Evolutionary conservation across 352 stramenopile species (phyloP).

Genomic region (Phytophthora citrophthora): DNA sequence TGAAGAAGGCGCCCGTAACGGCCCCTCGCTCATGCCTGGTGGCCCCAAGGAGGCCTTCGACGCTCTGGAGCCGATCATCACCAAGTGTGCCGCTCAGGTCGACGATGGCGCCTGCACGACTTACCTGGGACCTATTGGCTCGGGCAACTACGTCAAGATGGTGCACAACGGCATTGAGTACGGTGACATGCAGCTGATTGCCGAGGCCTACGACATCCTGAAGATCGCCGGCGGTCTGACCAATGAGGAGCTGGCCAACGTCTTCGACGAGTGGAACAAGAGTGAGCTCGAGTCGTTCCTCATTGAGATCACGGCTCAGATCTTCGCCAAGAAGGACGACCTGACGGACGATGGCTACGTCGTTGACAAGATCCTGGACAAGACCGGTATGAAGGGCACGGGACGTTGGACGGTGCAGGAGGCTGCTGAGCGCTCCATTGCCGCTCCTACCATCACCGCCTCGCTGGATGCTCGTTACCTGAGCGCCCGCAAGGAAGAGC

Average conservation of each 20-base stretch:
- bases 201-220: slow-evolving; percentile 98
- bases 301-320: slow-evolving; percentile 99
- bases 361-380: slow-evolving; percentile 98
- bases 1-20: slow-evolving; percentile 98
- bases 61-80: slow-evolving; percentile 96
- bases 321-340: slow-evolving; percentile 98
- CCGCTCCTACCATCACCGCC: slow-evolving; percentile 97
- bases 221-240: slow-evolving; percentile 92
- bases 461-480: slow-evolving; percentile 98
- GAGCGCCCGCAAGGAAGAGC: slow-evolving; percentile 95
- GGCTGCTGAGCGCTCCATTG: slow-evolving; percentile 95
- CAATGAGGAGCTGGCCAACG: slow-evolving; percentile 91
- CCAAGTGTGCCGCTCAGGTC: slow-evolving; percentile 97
- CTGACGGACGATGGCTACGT: slow-evolving; percentile 86
- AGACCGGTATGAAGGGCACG: slow-evolving; percentile 99
- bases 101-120: slow-evolving; percentile 95
- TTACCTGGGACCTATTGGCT: slow-evolving; percentile 96
- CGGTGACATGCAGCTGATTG: slow-evolving; percentile 99
- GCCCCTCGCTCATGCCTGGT: slow-evolving; percentile 98
- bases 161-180: slow-evolving; percentile 99
- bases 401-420: slow-evolving; percentile 97
- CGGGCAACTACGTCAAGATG: slow-evolving; percentile 99
- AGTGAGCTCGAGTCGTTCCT: slow-evolving; percentile 96
- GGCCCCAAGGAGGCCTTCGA: slow-evolving; percentile 96
- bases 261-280: slow-evolving; percentile 98